phyloP scores from a whole-genome alignment of 306 rosid species.

The Lagenaria siceraria region DNA sequence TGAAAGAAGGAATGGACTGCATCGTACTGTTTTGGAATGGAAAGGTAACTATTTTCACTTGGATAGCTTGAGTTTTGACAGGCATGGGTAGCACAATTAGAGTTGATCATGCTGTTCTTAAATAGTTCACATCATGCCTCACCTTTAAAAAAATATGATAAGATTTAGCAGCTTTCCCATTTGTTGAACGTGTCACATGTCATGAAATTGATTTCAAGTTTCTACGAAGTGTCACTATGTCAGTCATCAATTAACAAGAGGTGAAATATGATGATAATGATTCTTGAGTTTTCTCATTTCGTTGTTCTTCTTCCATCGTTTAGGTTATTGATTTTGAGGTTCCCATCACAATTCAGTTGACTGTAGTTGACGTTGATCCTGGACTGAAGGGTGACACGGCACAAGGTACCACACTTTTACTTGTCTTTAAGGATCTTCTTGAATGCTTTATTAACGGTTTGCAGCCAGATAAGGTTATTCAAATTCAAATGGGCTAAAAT shows the following conservation, averaged over 20 bases:
- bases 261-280: background rate
- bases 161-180: background rate
- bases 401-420: constrained; percentile 40
- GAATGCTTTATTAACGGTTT: background rate
- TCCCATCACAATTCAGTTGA: constrained; percentile 50
- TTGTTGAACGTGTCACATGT: background rate
- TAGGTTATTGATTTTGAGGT: constrained; percentile 82
- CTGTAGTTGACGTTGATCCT: constrained; percentile 63
- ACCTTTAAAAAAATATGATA: background rate
- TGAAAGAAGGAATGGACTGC: constrained; percentile 99
- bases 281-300: background rate
- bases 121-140: background rate
- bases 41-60: constrained; percentile 28
- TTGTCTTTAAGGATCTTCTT: background rate
- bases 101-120: background rate
- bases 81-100: background rate
- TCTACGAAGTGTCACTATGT: background rate
- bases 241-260: background rate
- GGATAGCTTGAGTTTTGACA: background rate
- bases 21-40: constrained; percentile 80
- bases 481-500: background rate
- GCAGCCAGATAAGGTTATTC: background rate
- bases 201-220: background rate
- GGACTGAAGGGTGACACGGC: constrained; percentile 85
- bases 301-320: constrained; percentile 6